Percentiles rank a stretch among this genome's conserved stretches.
Evolutionary conservation across 495 filamentous ascomycete genomes (phyloP).

Genomic region (Aspergillus conjunctus): DNA sequence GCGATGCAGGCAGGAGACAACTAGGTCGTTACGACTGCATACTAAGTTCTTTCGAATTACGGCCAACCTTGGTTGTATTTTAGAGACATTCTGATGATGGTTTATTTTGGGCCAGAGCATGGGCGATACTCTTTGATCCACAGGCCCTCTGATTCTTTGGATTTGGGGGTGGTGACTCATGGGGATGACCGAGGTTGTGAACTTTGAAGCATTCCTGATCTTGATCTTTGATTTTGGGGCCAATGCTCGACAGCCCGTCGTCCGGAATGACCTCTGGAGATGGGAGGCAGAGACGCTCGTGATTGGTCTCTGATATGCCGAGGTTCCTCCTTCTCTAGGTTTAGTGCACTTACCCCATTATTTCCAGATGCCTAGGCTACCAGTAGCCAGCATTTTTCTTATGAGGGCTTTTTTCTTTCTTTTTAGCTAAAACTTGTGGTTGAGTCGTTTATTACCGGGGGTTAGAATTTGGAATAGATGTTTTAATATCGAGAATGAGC

Average conservation of each 20-base stretch:
- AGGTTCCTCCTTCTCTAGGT: not conserved
- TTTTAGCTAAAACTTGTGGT: too few species aligned
- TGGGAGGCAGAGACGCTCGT: not conserved
- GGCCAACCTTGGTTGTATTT: not conserved
- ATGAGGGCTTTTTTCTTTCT: too few species aligned
- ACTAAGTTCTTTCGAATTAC: not conserved
- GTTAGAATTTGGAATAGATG: not conserved
- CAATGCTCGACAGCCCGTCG: not conserved
- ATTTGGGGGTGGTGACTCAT: not conserved
- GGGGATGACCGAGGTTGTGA: not conserved
- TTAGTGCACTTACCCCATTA: not conserved
- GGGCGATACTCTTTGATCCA: not conserved
- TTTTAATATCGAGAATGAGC: not conserved
- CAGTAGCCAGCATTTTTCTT: too few species aligned
- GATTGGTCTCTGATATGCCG: not conserved
- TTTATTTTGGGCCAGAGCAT: not conserved
- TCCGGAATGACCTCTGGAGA: not conserved
- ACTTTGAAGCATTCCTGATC: not conserved
- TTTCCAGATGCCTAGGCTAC: constrained; percentile 3
- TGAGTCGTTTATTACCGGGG: not conserved
- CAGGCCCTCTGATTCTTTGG: not conserved
- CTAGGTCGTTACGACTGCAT: too few species aligned
- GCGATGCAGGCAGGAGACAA: too few species aligned
- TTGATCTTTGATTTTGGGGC: not conserved
- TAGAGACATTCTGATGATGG: not conserved